Conservation (phyloP, 192 early-diverging fungal species). For the Funneliformis geosporum region DNA sequence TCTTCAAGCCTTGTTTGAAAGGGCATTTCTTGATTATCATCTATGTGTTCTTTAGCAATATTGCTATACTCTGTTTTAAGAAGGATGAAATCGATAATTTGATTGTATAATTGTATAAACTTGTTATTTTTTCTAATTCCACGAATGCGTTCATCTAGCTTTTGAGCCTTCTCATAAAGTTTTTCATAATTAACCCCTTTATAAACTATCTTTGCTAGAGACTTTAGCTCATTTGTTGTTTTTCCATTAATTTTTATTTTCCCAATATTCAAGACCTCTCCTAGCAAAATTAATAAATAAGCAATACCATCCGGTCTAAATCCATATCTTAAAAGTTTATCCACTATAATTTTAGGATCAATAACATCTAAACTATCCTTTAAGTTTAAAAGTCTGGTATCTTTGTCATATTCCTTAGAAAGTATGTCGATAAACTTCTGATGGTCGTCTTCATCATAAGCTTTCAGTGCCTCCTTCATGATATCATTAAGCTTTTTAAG, state of each 20-base stretch:
- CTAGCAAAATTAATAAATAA: slow-evolving; percentile 3
- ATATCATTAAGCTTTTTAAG: background rate
- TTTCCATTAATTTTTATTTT: slow-evolving; percentile 1
- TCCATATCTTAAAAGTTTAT: background rate
- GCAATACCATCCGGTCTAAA: slow-evolving; percentile 16
- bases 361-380: background rate
- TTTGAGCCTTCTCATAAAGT: background rate
- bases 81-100: background rate
- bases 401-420: background rate
- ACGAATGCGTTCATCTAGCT: background rate
- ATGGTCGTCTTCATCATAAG: background rate
- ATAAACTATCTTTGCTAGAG: background rate
- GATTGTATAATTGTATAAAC: background rate
- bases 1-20: background rate
- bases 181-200: background rate
- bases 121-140: background rate
- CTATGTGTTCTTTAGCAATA: background rate
- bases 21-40: background rate
- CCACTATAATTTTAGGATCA: background rate
- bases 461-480: background rate
- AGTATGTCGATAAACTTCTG: background rate
- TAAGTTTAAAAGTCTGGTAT: background rate
- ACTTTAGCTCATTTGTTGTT: background rate
- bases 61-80: background rate
- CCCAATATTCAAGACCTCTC: background rate